Evolutionary conservation across 1,284 basidiomycete species (phyloP).

Genomic region (Ustilago vetiveriae): DNA sequence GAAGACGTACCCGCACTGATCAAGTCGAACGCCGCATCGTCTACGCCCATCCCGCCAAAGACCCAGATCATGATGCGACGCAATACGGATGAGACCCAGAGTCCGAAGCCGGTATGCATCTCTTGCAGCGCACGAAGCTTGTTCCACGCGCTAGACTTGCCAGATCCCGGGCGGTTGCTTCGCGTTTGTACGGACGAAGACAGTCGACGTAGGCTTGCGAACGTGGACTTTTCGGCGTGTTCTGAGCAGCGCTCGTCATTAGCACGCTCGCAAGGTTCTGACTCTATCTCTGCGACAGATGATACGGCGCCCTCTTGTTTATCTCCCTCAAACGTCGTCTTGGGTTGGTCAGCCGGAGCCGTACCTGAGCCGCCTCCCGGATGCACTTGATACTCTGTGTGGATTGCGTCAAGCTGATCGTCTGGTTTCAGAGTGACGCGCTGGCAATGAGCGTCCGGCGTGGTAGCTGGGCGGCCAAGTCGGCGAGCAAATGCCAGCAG

Average conservation of each 20-base stretch:
- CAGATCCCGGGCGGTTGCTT: not conserved
- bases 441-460: not conserved
- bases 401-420: too few species aligned
- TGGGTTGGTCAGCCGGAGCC: too few species aligned
- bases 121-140: conserved; percentile 10
- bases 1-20: conserved; percentile 31
- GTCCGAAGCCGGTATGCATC: conserved; percentile 15
- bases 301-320: too few species aligned
- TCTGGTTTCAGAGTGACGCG: not conserved
- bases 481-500: conserved; percentile 5
- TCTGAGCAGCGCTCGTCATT: not conserved
- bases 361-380: too few species aligned
- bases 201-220: conserved; percentile 8
- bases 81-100: conserved; percentile 8
- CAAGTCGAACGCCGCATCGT: conserved; percentile 18
- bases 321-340: too few species aligned
- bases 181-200: conserved; percentile 16
- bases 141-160: not conserved
- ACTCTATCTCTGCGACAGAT: too few species aligned
- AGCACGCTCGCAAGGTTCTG: too few species aligned
- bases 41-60: conserved; percentile 21
- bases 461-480: not conserved
- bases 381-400: too few species aligned
- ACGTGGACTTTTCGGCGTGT: not conserved
- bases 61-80: conserved; percentile 19